Evolutionary conservation across 2,329 filamentous ascomycete genomes (phyloP).

Genomic region (Phyllosticta citribraziliensis): DNA sequence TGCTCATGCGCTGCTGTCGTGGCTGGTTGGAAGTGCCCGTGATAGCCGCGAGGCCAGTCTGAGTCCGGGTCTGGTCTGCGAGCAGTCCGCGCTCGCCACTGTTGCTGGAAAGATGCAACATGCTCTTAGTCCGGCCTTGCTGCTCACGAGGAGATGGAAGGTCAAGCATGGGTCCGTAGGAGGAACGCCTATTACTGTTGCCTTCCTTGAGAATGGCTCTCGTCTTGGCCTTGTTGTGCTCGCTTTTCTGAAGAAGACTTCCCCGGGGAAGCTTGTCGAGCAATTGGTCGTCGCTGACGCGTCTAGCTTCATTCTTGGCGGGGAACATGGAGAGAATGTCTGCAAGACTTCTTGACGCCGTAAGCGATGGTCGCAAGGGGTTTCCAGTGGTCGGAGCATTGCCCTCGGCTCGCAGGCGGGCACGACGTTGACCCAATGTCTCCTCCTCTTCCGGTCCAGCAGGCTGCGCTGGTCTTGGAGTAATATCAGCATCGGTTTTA

Average conservation of each 20-base stretch:
- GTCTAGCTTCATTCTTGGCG: constrained; percentile 24
- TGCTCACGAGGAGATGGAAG: neutral
- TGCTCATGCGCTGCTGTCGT: neutral
- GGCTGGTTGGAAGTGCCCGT: neutral
- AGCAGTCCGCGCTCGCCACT: neutral
- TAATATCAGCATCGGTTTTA: neutral
- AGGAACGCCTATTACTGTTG: neutral
- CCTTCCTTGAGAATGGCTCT: neutral
- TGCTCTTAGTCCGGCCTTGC: neutral
- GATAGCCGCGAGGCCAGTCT: neutral
- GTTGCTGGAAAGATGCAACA: neutral
- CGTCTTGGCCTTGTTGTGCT: constrained; percentile 24
- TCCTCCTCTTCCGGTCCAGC: constrained; percentile 49
- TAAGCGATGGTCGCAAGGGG: constrained; percentile 25
- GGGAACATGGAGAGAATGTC: constrained; percentile 52
- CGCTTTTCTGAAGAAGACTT: constrained; percentile 32
- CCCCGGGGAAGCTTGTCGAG: constrained; percentile 26
- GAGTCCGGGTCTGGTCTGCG: neutral
- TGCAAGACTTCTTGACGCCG: constrained; percentile 46
- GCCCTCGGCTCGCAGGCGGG: constrained; percentile 60
- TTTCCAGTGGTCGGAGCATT: constrained; percentile 8
- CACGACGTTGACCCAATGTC: constrained; percentile 67
- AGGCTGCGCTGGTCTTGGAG: neutral
- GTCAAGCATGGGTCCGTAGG: neutral
- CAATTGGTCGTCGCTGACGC: constrained; percentile 26